phyloP scores from a whole-genome alignment of 768 basidiomycete genomes.

The Rhizopogon vinicolor region DNA sequence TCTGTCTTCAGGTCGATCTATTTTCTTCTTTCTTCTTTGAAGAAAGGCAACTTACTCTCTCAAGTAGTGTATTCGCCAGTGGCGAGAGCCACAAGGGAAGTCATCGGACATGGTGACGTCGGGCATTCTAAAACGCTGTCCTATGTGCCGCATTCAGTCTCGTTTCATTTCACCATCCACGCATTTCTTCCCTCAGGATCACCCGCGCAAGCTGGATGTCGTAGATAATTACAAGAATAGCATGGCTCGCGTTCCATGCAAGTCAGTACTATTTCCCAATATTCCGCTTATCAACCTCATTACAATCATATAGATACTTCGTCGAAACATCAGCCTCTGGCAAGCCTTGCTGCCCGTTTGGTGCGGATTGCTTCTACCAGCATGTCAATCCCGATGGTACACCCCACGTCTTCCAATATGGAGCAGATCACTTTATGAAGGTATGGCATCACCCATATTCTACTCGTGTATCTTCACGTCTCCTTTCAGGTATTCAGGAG shows the following conservation, averaged over 20 bases:
- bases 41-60: conserved; percentile 3
- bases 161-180: conserved; percentile 72
- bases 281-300: not conserved
- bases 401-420: conserved; percentile 47
- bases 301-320: conserved; percentile 48
- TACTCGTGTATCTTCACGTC: conserved; percentile 24
- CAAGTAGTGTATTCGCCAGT: conserved; percentile 69
- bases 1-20: conserved; percentile 60
- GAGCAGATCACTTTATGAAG: conserved; percentile 49
- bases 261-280: conserved; percentile 31
- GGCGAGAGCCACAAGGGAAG: conserved; percentile 63
- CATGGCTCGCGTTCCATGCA: conserved; percentile 68
- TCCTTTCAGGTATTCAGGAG: conserved; percentile 20
- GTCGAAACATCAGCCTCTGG: conserved; percentile 39
- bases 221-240: conserved; percentile 65
- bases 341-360: conserved; percentile 69
- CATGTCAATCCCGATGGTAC: conserved; percentile 68
- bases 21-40: not conserved
- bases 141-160: conserved; percentile 66
- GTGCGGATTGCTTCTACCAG: conserved; percentile 77
- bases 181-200: conserved; percentile 53
- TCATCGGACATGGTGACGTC: conserved; percentile 46
- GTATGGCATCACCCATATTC: conserved; percentile 35
- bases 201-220: conserved; percentile 45
- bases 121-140: conserved; percentile 70